These are phyloP conservation scores for Curvularia verruculosa DNA, from an alignment of 2,329 filamentous ascomycete genomes.

Conservation along the genomic window DNA sequence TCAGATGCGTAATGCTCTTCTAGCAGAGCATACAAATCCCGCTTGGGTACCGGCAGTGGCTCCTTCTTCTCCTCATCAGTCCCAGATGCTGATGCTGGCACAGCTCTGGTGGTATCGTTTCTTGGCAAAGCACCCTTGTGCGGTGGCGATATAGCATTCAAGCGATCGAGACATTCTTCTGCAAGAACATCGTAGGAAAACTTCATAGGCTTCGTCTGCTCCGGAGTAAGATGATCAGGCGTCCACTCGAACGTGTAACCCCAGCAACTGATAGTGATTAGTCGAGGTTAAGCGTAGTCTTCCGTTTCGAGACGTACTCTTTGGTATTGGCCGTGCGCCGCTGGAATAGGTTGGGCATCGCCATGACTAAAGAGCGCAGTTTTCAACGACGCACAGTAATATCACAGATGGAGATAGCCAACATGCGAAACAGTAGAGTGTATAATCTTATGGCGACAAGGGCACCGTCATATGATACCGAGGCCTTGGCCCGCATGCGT, in stretches of 20 bases:
- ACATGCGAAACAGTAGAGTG: slow-evolving; percentile 1
- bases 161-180: slow-evolving; percentile 67
- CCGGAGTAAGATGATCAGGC: slow-evolving; percentile 64
- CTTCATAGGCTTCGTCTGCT: slow-evolving; percentile 66
- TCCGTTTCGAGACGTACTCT: slow-evolving; percentile 42
- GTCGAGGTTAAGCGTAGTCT: slow-evolving; percentile 15
- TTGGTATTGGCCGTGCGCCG: slow-evolving; percentile 52
- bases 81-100: slow-evolving; percentile 33
- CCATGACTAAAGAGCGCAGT: slow-evolving; percentile 41
- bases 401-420: neutral
- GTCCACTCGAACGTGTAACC: slow-evolving; percentile 74
- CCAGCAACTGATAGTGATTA: slow-evolving; percentile 57
- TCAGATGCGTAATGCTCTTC: slow-evolving; percentile 64
- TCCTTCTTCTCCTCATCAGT: slow-evolving; percentile 42
- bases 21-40: slow-evolving; percentile 70
- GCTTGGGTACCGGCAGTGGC: slow-evolving; percentile 43
- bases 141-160: slow-evolving; percentile 67
- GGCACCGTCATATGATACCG: slow-evolving; percentile 41
- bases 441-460: slow-evolving; percentile 4
- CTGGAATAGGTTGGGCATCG: slow-evolving; percentile 52
- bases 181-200: slow-evolving; percentile 72
- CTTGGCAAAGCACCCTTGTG: slow-evolving; percentile 46
- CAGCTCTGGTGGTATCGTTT: slow-evolving; percentile 44
- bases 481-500: slow-evolving; percentile 26
- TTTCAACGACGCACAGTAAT: neutral